Evolutionary conservation across 2,329 filamentous ascomycete genomes (phyloP).

Genomic region (Metarhizium guizhouense): DNA sequence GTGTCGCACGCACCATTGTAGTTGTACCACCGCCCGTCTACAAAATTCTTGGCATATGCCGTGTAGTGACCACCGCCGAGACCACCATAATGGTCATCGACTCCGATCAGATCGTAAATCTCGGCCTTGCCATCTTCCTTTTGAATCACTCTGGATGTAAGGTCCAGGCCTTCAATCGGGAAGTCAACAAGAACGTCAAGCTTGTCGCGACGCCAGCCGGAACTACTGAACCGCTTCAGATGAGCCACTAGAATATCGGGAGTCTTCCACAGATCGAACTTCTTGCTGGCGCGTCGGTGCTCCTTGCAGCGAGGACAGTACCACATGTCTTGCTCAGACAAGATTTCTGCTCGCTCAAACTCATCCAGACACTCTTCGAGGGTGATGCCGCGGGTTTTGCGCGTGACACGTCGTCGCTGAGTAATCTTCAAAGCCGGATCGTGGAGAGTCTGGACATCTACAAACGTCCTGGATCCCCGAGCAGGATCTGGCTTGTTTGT

Average conservation of each 20-base stretch:
- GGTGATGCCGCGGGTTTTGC: conserved; percentile 55
- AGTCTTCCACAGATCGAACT: conserved; percentile 93
- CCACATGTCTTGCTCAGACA: conserved; percentile 95
- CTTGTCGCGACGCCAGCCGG: conserved; percentile 77
- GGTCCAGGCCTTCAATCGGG: conserved; percentile 76
- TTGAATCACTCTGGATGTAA: conserved; percentile 69
- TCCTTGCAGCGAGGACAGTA: conserved; percentile 96
- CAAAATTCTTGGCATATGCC: conserved; percentile 86
- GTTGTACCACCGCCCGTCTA: conserved; percentile 85
- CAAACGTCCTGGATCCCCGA: conserved; percentile 53
- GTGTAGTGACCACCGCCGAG: conserved; percentile 95
- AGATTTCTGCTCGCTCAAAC: conserved; percentile 85
- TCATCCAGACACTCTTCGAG: conserved; percentile 89
- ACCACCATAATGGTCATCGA: conserved; percentile 92
- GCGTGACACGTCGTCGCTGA: conserved; percentile 53
- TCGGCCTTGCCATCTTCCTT: conserved; percentile 73
- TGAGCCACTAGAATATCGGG: conserved; percentile 94
- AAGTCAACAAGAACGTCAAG: conserved; percentile 87
- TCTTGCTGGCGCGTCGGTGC: conserved; percentile 85
- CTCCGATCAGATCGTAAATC: conserved; percentile 86
- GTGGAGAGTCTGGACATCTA: conserved; percentile 40
- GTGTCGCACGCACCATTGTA: conserved; percentile 68
- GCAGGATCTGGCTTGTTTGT: conserved; percentile 27
- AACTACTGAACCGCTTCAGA: conserved; percentile 88
- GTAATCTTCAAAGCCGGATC: conserved; percentile 57